Evolutionary conservation across 1,284 basidiomycete species (phyloP).

Genomic region (Golubevia sp.): DNA sequence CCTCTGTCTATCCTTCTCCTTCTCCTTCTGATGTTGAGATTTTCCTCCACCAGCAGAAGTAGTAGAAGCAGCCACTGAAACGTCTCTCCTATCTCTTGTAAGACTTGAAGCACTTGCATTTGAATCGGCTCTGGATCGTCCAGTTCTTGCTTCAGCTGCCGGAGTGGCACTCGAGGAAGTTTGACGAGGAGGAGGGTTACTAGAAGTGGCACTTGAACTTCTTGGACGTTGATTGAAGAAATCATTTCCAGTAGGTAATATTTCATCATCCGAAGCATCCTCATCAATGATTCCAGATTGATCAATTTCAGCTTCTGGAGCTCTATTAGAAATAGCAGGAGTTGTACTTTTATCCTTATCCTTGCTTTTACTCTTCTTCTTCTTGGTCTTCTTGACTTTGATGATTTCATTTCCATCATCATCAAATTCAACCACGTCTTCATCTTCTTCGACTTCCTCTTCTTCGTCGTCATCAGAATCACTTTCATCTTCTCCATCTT

Average conservation of each 20-base stretch:
- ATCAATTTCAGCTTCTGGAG: background rate
- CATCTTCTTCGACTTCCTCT: conserved; percentile 30
- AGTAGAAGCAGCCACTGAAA: background rate
- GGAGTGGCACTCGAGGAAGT: background rate
- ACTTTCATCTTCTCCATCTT: conserved; percentile 22
- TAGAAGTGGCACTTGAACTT: background rate
- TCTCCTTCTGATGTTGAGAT: background rate
- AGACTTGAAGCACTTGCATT: background rate
- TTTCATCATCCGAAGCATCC: background rate
- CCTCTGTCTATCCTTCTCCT: background rate
- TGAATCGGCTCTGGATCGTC: background rate
- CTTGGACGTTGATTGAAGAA: background rate
- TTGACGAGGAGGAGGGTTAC: background rate
- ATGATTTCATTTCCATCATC: conserved; percentile 31
- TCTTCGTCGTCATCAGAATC: conserved; percentile 13
- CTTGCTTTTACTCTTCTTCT: conserved; percentile 16
- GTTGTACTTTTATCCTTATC: conserved; percentile 10
- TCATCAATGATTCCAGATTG: background rate
- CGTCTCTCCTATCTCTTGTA: background rate
- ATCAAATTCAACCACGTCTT: conserved; percentile 35
- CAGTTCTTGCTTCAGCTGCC: background rate
- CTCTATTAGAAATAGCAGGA: background rate
- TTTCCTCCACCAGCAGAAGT: background rate
- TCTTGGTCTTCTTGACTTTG: conserved; percentile 18
- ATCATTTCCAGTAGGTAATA: background rate